Evolutionary conservation across 352 stramenopile species (phyloP).

Genomic region (Phytophthora boehmeriae): DNA sequence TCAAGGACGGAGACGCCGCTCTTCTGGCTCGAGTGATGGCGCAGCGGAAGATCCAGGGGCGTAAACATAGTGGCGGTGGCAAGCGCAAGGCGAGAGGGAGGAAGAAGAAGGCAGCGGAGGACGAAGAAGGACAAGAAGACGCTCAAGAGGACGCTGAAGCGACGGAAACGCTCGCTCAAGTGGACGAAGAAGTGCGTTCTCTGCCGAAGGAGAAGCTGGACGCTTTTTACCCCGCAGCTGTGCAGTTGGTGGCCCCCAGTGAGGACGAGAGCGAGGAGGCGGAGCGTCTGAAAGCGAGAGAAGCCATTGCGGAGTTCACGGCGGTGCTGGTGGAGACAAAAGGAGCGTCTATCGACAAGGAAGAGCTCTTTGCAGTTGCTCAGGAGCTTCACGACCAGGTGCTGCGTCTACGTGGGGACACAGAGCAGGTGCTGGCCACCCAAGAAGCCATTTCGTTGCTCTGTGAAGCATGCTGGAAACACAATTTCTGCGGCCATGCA

Average conservation of each 20-base stretch:
- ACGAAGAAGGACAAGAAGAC: constrained; percentile 14
- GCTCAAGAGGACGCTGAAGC: background rate
- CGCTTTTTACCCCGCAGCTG: constrained; percentile 54
- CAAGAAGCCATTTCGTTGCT: constrained; percentile 79
- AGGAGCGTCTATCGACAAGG: constrained; percentile 53
- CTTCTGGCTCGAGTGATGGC: constrained; percentile 42
- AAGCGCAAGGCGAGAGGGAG: constrained; percentile 35
- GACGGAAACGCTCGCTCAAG: background rate
- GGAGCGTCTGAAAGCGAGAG: constrained; percentile 40
- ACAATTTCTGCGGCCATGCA: constrained; percentile 58
- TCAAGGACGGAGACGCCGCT: constrained; percentile 40
- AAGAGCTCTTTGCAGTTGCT: constrained; percentile 61
- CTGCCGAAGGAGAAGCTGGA: constrained; percentile 52
- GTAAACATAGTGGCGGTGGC: constrained; percentile 8
- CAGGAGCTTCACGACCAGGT: constrained; percentile 75
- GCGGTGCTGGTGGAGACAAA: constrained; percentile 65
- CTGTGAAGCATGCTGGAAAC: constrained; percentile 79
- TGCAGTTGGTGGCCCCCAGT: constrained; percentile 34
- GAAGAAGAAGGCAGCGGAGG: constrained; percentile 29
- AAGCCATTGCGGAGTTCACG: constrained; percentile 60
- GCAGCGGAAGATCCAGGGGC: constrained; percentile 38
- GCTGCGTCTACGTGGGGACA: constrained; percentile 55
- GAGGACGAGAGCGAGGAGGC: constrained; percentile 33
- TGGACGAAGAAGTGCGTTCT: constrained; percentile 66
- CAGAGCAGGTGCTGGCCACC: constrained; percentile 37